Conservation (phyloP, 1,284 basidiomycete genomes). For the Tilletia horrida region DNA sequence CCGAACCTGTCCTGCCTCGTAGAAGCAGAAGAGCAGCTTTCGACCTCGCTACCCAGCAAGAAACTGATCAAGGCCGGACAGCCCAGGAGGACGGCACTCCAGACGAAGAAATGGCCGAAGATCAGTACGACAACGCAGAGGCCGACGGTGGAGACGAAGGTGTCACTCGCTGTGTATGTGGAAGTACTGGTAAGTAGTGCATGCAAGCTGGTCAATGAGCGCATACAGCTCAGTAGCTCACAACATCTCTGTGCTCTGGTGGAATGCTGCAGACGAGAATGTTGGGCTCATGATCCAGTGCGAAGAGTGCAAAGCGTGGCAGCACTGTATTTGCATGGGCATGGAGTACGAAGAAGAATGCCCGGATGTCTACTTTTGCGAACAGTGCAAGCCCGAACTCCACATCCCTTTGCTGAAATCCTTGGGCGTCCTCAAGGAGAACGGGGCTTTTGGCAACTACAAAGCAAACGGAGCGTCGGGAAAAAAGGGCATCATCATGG, state of each 20-base stretch:
- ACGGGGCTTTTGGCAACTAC: slow-evolving; percentile 12
- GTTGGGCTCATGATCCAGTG: slow-evolving; percentile 89
- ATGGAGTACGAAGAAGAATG: slow-evolving; percentile 74
- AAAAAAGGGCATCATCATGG: slow-evolving; percentile 40
- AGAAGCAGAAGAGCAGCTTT: slow-evolving; percentile 9
- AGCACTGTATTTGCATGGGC: slow-evolving; percentile 95
- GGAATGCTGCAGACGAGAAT: slow-evolving; percentile 59
- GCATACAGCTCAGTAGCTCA: slow-evolving; percentile 17
- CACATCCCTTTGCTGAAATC: slow-evolving; percentile 59
- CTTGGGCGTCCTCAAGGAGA: slow-evolving; percentile 39
- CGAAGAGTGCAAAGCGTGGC: slow-evolving; percentile 95
- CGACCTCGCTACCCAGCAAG: background rate
- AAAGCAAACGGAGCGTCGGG: background rate
- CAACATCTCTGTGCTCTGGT: slow-evolving; percentile 15
- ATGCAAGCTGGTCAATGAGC: background rate
- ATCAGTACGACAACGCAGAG: slow-evolving; percentile 47
- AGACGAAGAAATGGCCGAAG: slow-evolving; percentile 28
- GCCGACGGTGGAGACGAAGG: slow-evolving; percentile 68
- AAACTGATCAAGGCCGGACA: slow-evolving; percentile 21
- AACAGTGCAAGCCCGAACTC: slow-evolving; percentile 82
- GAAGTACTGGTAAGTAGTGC: slow-evolving; percentile 70
- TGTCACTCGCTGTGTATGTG: slow-evolving; percentile 90
- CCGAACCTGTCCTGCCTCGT: slow-evolving; percentile 3
- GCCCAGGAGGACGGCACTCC: slow-evolving; percentile 19
- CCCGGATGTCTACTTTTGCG: slow-evolving; percentile 73